Percentiles rank a stretch among this genome's conserved stretches.
phyloP scores from a whole-genome alignment of 768 basidiomycete species.

The Sutorius australiensis region DNA sequence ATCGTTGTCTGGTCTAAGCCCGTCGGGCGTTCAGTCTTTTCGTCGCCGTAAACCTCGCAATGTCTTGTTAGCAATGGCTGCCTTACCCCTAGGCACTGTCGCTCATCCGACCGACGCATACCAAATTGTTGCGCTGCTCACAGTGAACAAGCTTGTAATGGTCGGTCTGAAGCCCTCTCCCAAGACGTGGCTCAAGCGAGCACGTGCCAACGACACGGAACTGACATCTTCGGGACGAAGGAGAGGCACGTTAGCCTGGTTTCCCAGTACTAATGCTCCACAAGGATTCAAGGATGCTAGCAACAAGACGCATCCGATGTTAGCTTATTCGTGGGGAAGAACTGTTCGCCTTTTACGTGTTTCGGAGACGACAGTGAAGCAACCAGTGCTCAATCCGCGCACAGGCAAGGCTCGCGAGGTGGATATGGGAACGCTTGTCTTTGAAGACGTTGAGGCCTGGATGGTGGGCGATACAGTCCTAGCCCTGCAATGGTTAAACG shows the following conservation, averaged over 20 bases:
- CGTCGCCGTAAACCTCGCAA: constrained; percentile 52
- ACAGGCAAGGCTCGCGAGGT: constrained; percentile 57
- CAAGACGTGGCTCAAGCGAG: constrained; percentile 84
- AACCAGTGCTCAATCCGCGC: constrained; percentile 47
- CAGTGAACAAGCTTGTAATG: constrained; percentile 85
- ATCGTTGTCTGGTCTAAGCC: constrained; percentile 15
- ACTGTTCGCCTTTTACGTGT: constrained; percentile 63
- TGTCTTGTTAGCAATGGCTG: constrained; percentile 72
- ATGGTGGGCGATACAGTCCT: constrained; percentile 58
- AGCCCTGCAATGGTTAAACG: constrained; percentile 84
- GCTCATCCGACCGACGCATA: constrained; percentile 76
- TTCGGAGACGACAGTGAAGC: constrained; percentile 53
- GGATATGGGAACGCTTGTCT: constrained; percentile 62
- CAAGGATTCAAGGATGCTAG: constrained; percentile 22
- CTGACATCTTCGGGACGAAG: constrained; percentile 42
- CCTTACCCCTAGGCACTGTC: constrained; percentile 74
- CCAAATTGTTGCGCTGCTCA: constrained; percentile 80
- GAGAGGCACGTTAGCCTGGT: constrained; percentile 78
- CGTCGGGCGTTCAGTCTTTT: constrained; percentile 27
- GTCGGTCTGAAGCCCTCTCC: constrained; percentile 91
- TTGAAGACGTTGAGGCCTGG: constrained; percentile 61
- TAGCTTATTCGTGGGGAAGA: constrained; percentile 86
- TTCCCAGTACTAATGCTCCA: constrained; percentile 51
- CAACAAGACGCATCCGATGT: constrained; percentile 48
- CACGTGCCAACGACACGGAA: constrained; percentile 49